Evolutionary conservation across 2,329 filamentous ascomycete species (phyloP).

Genomic region (Clonostachys sp.): DNA sequence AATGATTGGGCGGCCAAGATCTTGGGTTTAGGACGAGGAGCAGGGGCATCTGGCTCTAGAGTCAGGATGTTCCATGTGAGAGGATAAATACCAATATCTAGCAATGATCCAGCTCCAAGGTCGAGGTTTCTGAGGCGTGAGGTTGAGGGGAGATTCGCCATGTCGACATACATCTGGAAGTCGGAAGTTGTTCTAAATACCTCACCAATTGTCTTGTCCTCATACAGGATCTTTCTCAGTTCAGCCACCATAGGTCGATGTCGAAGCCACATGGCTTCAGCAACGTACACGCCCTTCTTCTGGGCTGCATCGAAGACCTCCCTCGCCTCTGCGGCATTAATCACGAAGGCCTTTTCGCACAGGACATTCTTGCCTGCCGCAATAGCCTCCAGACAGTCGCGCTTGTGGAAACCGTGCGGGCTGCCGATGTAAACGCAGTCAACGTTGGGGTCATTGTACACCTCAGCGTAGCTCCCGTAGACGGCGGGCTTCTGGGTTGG

Average conservation of each 20-base stretch:
- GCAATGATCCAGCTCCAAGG: slow-evolving; percentile 33
- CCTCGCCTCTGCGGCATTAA: slow-evolving; percentile 30
- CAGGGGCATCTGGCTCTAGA: slow-evolving; percentile 14
- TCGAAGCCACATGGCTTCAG: slow-evolving; percentile 41
- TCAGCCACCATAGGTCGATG: slow-evolving; percentile 29
- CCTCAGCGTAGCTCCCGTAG: slow-evolving; percentile 30
- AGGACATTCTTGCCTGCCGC: slow-evolving; percentile 34
- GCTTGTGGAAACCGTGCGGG: slow-evolving; percentile 36
- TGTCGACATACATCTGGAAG: slow-evolving; percentile 28
- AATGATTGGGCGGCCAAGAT: slow-evolving; percentile 27
- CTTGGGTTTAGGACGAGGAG: slow-evolving; percentile 1
- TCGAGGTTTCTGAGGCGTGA: slow-evolving; percentile 27
- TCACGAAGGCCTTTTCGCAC: slow-evolving; percentile 38
- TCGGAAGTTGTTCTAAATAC: slow-evolving; percentile 31
- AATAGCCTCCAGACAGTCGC: slow-evolving; percentile 36
- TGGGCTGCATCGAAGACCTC: slow-evolving; percentile 32
- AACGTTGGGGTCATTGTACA: slow-evolving; percentile 32
- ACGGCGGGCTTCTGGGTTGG: slow-evolving; percentile 15
- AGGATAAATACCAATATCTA: slow-evolving; percentile 38
- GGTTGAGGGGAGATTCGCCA: slow-evolving; percentile 17
- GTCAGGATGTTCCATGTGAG: slow-evolving; percentile 31
- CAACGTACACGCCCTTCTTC: slow-evolving; percentile 32
- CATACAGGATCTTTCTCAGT: slow-evolving; percentile 26
- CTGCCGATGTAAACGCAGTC: slow-evolving; percentile 41
- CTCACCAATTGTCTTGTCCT: slow-evolving; percentile 31